These are phyloP conservation scores for Colletotrichum eleusines DNA, from an alignment of 2,329 filamentous ascomycete species.

Conservation along the genomic window DNA sequence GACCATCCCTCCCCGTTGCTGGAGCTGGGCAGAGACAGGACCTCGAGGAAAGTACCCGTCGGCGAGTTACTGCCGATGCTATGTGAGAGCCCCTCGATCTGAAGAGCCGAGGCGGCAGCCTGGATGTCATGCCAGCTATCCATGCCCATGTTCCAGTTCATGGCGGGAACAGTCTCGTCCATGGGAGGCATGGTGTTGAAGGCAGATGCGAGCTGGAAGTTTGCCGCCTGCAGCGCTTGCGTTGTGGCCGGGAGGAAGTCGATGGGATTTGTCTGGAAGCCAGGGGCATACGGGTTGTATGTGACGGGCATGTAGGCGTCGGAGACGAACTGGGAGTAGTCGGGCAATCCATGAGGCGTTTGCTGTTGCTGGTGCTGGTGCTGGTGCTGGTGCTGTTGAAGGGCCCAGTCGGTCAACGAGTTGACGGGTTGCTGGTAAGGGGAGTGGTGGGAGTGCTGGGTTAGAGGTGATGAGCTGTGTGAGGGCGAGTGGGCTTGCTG, in stretches of 20 bases:
- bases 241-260: constrained; percentile 73
- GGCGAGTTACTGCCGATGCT: constrained; percentile 61
- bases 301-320: constrained; percentile 56
- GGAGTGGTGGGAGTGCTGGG: constrained; percentile 64
- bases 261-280: constrained; percentile 67
- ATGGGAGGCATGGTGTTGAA: constrained; percentile 71
- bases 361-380: constrained; percentile 57
- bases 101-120: constrained; percentile 60
- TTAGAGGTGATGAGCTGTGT: constrained; percentile 60
- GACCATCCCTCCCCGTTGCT: constrained; percentile 87
- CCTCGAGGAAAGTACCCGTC: constrained; percentile 77
- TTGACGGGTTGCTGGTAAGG: constrained; percentile 65
- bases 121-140: constrained; percentile 86
- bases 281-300: constrained; percentile 61
- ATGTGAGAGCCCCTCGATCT: constrained; percentile 64
- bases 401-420: constrained; percentile 71
- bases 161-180: constrained; percentile 65
- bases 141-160: constrained; percentile 74
- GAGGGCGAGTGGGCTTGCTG: constrained; percentile 60
- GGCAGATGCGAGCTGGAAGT: constrained; percentile 71
- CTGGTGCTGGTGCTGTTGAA: constrained; percentile 67
- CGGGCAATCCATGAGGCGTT: constrained; percentile 52
- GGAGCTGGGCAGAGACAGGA: constrained; percentile 83
- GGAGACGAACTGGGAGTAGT: constrained; percentile 67
- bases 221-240: constrained; percentile 72